A percentile compares a stretch with the other conserved stretches of the same genome.
Evolutionary conservation across 1,139 yeast species (phyloP).

Genomic region (Blastobotrys buckinghamii): DNA sequence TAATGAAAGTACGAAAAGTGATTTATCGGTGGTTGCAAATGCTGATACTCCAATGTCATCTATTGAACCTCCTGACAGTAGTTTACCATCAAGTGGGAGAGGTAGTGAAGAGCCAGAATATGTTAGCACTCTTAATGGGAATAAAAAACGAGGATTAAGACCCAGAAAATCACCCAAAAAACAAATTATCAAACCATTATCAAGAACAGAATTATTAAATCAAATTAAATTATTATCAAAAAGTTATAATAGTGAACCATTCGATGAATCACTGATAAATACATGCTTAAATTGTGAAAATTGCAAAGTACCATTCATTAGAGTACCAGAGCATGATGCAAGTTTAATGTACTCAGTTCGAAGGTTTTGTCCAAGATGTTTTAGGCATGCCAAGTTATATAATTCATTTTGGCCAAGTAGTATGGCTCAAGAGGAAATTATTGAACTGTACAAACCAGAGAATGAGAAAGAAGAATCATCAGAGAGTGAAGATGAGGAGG

Average conservation of each 20-base stretch:
- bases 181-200: background rate
- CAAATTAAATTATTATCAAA: slow-evolving; percentile 10
- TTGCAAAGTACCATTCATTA: slow-evolving; percentile 24
- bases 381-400: slow-evolving; percentile 29
- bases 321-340: slow-evolving; percentile 14
- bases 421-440: slow-evolving; percentile 14
- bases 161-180: slow-evolving; percentile 11
- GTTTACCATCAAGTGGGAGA: background rate
- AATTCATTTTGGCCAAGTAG: slow-evolving; percentile 28
- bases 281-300: slow-evolving; percentile 23
- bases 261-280: slow-evolving; percentile 14
- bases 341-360: slow-evolving; percentile 14
- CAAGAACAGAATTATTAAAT: slow-evolving; percentile 7
- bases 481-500: slow-evolving; percentile 11
- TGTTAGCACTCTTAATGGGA: too few species aligned
- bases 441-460: slow-evolving; percentile 18
- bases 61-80: slow-evolving; percentile 16
- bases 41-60: slow-evolving; percentile 10
- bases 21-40: background rate
- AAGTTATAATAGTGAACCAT: slow-evolving; percentile 21
- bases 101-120: slow-evolving; percentile 13
- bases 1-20: background rate
- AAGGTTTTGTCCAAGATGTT: slow-evolving; percentile 29
- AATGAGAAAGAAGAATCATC: slow-evolving; percentile 1
- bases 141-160: slow-evolving; percentile 11